Base-by-base conservation (phyloP, 2,329 filamentous ascomycete species). In the Colletotrichum sp. region DNA sequence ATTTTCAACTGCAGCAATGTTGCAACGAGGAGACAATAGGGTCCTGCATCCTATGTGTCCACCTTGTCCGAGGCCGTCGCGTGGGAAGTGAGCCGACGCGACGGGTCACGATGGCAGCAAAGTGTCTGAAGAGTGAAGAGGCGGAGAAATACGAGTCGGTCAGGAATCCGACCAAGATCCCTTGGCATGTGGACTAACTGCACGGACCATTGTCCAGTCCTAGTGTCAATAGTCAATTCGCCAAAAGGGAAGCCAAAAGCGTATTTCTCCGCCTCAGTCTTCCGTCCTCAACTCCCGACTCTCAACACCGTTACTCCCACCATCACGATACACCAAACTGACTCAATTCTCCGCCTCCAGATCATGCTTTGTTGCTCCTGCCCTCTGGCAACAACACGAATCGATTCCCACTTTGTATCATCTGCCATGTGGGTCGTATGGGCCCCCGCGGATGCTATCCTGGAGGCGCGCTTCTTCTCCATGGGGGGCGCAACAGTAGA, bases 321-420 rank as follows among this genome's bases (percentile, higher is more conserved):
- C 52, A 61, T 34, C 36, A 65, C 72, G 34, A 66, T 44, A n/a
- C 28, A 15, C 28, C 15, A 55, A 48, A 75, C 72, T 75, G 72
- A 75, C 72, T 72, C 72, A 63, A 63, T 75, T 75, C 72, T 75
- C 68, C 72, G 72, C 55, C 68, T 32, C 39, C 63, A 44, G 39
- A 13, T 60, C 32, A 34, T n/a, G 16, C 36, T 63, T 59, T 65
- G 34, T 52, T 52, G 44, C 44, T 22, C 44, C 44, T 2, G 44
- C n/a, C 22, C n/a, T 44, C 34, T 22, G 22, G 15, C 22, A 39
- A 39, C 16, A 36, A 34, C 27, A 15, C 25, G 34, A 36, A 19
- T 22, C 28, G 27, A 66, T 60, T 34, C 63, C 59, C 25, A 74
- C 48, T 22, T 66, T 74, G 27, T 44, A 28, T 39, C 34, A 52